These are phyloP conservation scores for Corymbia maculata DNA, from an alignment of 345 rosid genomes.

Conservation along the genomic window DNA sequence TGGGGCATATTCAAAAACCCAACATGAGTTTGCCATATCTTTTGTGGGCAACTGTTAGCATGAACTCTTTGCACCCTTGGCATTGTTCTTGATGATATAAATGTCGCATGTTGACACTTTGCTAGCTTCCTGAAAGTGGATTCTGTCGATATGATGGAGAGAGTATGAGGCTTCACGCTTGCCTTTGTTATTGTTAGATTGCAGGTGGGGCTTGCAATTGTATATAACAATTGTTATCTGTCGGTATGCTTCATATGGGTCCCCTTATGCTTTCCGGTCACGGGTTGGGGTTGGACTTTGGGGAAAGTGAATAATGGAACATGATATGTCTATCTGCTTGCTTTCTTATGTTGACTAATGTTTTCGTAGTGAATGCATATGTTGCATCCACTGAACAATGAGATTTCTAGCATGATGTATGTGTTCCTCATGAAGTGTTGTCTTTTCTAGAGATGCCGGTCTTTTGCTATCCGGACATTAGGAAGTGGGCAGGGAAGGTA, in stretches of 20 bases:
- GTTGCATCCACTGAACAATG: not conserved
- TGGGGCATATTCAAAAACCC: not conserved
- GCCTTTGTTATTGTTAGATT: not conserved
- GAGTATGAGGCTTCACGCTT: not conserved
- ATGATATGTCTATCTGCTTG: not conserved
- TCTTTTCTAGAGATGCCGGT: constrained; percentile 37
- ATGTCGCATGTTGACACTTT: not conserved
- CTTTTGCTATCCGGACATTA: constrained; percentile 35
- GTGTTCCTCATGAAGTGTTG: not conserved
- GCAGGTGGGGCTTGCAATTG: not conserved
- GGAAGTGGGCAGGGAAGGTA: constrained; percentile 27
- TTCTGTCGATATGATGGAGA: not conserved
- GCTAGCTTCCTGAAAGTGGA: not conserved
- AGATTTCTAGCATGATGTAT: not conserved
- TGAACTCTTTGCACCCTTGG: not conserved
- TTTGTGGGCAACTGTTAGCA: not conserved
- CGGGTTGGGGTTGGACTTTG: not conserved
- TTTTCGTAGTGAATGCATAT: not conserved
- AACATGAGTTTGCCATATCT: not conserved
- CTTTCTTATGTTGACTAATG: not conserved
- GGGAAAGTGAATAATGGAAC: not conserved
- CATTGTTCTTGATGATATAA: not conserved
- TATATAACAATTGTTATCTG: not conserved
- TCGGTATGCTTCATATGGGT: not conserved
- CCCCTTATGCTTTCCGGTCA: not conserved